Base-by-base conservation (phyloP, 2,329 filamentous ascomycete genomes). In the Dactylonectria estremocensis region DNA sequence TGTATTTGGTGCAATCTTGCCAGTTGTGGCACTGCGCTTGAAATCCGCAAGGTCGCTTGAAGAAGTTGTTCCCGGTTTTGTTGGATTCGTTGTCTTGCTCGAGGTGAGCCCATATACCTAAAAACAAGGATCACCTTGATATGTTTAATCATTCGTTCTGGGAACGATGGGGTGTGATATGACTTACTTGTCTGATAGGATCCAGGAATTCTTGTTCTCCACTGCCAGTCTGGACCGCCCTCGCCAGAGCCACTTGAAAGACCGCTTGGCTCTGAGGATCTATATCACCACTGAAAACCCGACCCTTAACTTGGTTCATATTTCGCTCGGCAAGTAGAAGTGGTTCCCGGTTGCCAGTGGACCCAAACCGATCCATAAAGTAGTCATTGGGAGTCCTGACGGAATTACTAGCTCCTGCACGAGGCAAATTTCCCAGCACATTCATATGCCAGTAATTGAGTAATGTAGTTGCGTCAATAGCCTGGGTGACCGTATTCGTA, bases 321-420 rank as follows among this genome's bases (percentile, higher is more conserved):
- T 48, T 28, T 24, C 56, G 56, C 9, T 59, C 56, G 6, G 45
- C 40, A 16, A 50, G 56, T 14, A 59, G 20, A 20, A 59, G 56
- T 14, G 56, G 43, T 11, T 22, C 13, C 10, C 56, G 56, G 18
- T 59, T 35, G 10, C 45, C 40, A 4, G 40, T 48, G 20, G 56
- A 59, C 4, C 43, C 43, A 59, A 59, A 59, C 2, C 40, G 56
- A 46, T 49, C 40, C 56, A 59, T 59, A 20, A 59, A 59, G n/a
- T 49, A 48, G n/a, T 59, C 43, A 16, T 59, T 59, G 16, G 56
- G 56, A 35, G 43, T 59, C 40, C 31, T 20, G 8, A 24, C 22
- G 16, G 33, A 10, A 13, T 10, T 48, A 13, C 28, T 59, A 5
- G 35, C 35, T 43, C 56, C 40, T 16, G 40, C 56, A 10, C 53